Conservation (phyloP, 768 basidiomycete genomes). For the Lyophyllum atratum region DNA sequence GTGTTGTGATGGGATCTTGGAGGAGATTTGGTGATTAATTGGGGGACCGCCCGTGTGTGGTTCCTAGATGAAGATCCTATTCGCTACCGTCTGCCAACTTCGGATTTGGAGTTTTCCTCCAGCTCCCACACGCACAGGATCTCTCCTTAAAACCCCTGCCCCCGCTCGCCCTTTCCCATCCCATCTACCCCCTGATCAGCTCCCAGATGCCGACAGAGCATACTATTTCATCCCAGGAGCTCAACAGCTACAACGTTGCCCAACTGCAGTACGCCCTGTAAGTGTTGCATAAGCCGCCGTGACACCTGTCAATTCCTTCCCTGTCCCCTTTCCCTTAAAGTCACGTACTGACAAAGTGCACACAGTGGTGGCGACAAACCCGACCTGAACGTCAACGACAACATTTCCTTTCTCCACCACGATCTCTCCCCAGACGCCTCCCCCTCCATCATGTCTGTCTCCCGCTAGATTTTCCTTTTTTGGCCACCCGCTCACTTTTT, state of each 20-base stretch:
- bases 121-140: not conserved
- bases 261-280: constrained; percentile 65
- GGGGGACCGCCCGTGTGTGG: constrained; percentile 2
- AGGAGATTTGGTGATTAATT: constrained; percentile 8
- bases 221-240: constrained; percentile 33
- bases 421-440: constrained; percentile 50
- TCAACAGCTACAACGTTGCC: constrained; percentile 62
- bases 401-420: constrained; percentile 37
- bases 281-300: constrained; percentile 34
- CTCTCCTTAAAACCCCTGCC: constrained; percentile 22
- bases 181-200: constrained; percentile 6
- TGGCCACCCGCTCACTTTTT: constrained; percentile 8
- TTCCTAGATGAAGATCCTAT: constrained; percentile 25
- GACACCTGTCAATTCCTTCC: constrained; percentile 28
- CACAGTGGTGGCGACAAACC: constrained; percentile 40
- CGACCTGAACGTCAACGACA: constrained; percentile 35
- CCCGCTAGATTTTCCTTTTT: not conserved
- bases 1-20: constrained; percentile 10
- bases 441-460: constrained; percentile 47
- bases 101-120: constrained; percentile 11
- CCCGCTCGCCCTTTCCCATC: not conserved
- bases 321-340: constrained; percentile 16
- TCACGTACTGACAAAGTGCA: constrained; percentile 10
- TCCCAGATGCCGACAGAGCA: constrained; percentile 61
- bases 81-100: constrained; percentile 15